Base-by-base conservation (phyloP, 169 alveolate genomes). In the Plasmodium falciparum region DNA sequence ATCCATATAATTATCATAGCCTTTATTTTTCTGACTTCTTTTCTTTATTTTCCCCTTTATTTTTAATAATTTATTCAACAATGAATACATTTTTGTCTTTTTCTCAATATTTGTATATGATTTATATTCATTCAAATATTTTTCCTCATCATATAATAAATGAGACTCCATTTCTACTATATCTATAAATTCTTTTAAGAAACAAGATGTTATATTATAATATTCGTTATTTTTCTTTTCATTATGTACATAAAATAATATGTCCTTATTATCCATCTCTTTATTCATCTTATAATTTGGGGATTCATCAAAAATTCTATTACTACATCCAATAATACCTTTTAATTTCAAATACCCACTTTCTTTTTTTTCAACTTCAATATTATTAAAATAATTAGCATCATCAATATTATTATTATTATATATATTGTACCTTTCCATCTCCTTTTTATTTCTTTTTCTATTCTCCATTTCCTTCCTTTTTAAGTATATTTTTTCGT, bases 71-170 rank as follows among this genome's bases (percentile, higher is more conserved):
- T 70, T 70, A 6, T 45, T 29, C 7, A 70, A 3, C 24, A 33
- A 3, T 29, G 49, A 7, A 74, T 66, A 29, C 61, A 47, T 52
- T 61, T 43, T 45, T 13, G 2, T 7, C 47, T 76, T 63, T 7
- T 66, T 76, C n/a, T 33, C 9, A 9, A 43, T 15, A 9, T 2
- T 24, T 45, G 86, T 17, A 7, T 59, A 13, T 24, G 33, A 17
- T 12, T 33, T 56, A 22, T 15, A 20, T 15, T 76, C 89, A 17
- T 13, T n/a, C 50, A 49, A 12, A 47, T 65, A 50, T 47, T 65
- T 65, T 69, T 63, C 74, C 50, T 24, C 67, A 29, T 76, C 62
- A 56, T 76, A 76, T 49, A 76, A 70, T 17, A 65, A 47, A 22
- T 76, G 52, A 1, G 47, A 74, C 7, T 76, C 45, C 2, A 11